Evolutionary conservation across 352 stramenopile species (phyloP).

Genomic region (Ophiocytium majus): DNA sequence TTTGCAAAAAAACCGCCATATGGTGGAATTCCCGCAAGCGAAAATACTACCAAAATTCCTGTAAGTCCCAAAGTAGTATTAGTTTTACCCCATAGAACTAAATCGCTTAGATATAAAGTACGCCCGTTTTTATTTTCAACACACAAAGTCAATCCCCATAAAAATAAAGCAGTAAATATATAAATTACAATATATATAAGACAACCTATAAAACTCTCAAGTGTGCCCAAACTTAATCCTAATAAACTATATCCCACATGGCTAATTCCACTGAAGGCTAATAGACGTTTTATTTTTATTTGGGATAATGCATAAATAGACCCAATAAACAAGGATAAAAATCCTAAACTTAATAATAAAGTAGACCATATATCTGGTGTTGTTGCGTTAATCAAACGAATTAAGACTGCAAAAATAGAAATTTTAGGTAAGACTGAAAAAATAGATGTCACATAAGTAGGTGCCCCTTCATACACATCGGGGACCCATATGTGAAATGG

Average conservation of each 20-base stretch:
- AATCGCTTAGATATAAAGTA: slow-evolving; percentile 22
- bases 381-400: too few species aligned
- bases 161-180: background rate
- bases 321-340: slow-evolving; percentile 23
- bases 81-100: slow-evolving; percentile 16
- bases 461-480: too few species aligned
- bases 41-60: slow-evolving; percentile 11
- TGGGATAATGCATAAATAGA: slow-evolving; percentile 5
- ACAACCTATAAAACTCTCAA: slow-evolving; percentile 5
- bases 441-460: too few species aligned
- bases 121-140: background rate
- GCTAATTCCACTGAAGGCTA: slow-evolving; percentile 18
- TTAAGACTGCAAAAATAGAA: too few species aligned
- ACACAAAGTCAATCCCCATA: slow-evolving; percentile 1
- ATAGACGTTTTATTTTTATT: slow-evolving; percentile 22
- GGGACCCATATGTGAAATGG: too few species aligned
- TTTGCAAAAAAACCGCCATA: slow-evolving; percentile 17
- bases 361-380: too few species aligned
- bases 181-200: slow-evolving; percentile 19
- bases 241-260: slow-evolving; percentile 14
- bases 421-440: too few species aligned
- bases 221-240: background rate
- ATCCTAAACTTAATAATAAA: too few species aligned
- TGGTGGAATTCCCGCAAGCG: slow-evolving; percentile 12
- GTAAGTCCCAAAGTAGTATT: background rate